Evolutionary conservation across 2,329 filamentous ascomycete genomes (phyloP).

Genomic region (Neurospora crassa): DNA sequence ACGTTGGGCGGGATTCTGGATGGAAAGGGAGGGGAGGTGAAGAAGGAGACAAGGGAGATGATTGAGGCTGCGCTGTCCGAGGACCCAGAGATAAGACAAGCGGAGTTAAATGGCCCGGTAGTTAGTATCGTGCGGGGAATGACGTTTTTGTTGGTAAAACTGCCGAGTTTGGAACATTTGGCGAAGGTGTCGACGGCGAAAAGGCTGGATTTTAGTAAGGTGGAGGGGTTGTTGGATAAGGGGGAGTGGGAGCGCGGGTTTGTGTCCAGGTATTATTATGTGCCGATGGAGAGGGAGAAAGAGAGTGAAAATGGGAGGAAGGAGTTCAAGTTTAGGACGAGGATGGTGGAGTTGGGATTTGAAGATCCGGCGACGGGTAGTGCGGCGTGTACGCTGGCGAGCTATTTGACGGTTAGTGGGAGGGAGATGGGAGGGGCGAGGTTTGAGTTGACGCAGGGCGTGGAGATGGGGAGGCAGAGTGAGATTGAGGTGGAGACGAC

Average conservation of each 20-base stretch:
- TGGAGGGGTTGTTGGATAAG: conserved; percentile 34
- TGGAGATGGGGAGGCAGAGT: conserved; percentile 56
- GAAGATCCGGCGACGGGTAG: conserved; percentile 57
- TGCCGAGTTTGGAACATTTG: conserved; percentile 52
- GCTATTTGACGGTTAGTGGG: conserved; percentile 41
- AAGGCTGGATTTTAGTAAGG: conserved; percentile 23
- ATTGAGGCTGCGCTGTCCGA: conserved; percentile 23
- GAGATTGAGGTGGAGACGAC: conserved; percentile 39
- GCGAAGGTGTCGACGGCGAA: conserved; percentile 25
- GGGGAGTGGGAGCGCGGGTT: conserved; percentile 44
- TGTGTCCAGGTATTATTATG: conserved; percentile 50
- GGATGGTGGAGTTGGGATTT: conserved; percentile 45
- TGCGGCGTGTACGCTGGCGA: conserved; percentile 47
- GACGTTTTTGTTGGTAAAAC: conserved; percentile 57
- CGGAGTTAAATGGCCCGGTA: conserved; percentile 34
- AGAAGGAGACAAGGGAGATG: conserved; percentile 16
- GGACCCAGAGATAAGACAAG: conserved; percentile 22
- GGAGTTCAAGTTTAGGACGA: conserved; percentile 35
- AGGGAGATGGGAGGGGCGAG: conserved; percentile 24
- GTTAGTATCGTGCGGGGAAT: conserved; percentile 64
- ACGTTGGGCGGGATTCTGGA: conserved; percentile 26
- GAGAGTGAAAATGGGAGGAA: conserved; percentile 20
- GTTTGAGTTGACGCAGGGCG: conserved; percentile 53
- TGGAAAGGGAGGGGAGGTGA: conserved; percentile 9
- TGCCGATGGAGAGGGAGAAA: conserved; percentile 26